Base-by-base conservation (phyloP, 805 yeast species). In the Spathaspora passalidarum region DNA sequence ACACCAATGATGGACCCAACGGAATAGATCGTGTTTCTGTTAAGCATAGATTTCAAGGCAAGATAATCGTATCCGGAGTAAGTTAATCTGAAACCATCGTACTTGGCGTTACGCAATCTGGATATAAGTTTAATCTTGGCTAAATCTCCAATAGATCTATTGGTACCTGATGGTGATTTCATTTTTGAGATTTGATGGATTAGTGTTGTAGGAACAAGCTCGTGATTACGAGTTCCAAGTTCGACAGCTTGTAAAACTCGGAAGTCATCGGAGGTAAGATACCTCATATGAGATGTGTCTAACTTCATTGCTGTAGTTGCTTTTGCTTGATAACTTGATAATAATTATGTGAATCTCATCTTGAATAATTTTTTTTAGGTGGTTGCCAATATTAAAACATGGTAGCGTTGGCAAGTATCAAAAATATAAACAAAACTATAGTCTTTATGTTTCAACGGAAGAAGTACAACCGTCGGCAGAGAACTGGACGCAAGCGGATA, bases 221-320 rank as follows among this genome's bases (percentile, higher is more conserved):
- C 97, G 66, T 94, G 99, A 65, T 87, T 92, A 51, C 87, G 77
- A 1, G 97, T 84, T 10, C 98, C 99, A 63, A 79, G 75, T 62
- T 94, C 98, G 16, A 87, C 86, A 0, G 96, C 97, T 47, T 84
- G 84, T 38, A 94, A 80, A 8, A 90, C 94, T 47, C 86, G 78
- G 73, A 88, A 94, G 69, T 94, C 99, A 52, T 90, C 97, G 5
- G 84, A 75, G 52, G 96, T 83, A 61, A 94, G 72, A 62, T 94
- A 94, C 62, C 98, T 78, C 96, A 94, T 88, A 65, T 89, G 95
- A 7, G 94, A 75, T 0, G 95, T 87, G 56, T 94, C 97, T 44
- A 94, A 73, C 78, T 90, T 94, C 97, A 94, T 92, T 32, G 41
- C 72, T 13, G 13, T 8, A 2, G 19, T 36, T 3, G 2, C 13